These are phyloP conservation scores for Letharia lupina DNA, from an alignment of 495 filamentous ascomycete genomes.

Conservation along the genomic window DNA sequence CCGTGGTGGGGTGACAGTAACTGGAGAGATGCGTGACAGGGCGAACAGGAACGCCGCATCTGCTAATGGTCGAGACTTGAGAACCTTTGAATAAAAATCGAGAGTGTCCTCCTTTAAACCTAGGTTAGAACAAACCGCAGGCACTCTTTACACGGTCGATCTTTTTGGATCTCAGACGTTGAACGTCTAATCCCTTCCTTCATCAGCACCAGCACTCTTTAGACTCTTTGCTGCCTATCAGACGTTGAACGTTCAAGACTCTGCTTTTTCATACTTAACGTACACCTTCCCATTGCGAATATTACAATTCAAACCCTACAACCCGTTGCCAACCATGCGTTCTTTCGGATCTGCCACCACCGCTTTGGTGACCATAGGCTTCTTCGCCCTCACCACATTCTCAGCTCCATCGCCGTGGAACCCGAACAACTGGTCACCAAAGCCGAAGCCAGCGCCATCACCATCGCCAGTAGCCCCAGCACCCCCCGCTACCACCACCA, in stretches of 20 bases:
- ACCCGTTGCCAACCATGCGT: not conserved
- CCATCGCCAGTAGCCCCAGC: not conserved
- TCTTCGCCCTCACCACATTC: not conserved
- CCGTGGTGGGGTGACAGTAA: not conserved
- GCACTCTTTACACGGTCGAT: not conserved
- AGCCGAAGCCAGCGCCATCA: not conserved
- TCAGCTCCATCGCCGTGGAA: not conserved
- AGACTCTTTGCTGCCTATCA: not conserved
- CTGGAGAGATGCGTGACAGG: not conserved
- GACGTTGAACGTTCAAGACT: not conserved
- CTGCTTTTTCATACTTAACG: not conserved
- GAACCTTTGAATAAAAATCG: not conserved
- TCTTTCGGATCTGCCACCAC: not conserved
- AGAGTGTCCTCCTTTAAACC: not conserved
- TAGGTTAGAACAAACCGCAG: not conserved
- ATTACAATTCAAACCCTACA: not conserved
- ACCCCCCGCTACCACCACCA: not conserved
- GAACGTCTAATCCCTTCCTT: not conserved
- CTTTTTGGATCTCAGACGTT: not conserved
- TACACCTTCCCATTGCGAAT: not conserved
- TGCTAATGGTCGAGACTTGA: not conserved
- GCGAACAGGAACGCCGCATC: not conserved
- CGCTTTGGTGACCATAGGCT: not conserved
- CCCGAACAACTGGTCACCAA: not conserved
- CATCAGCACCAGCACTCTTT: not conserved